Evolutionary conservation across 352 stramenopile species (phyloP).

Genomic region (Phytophthora quininea): DNA sequence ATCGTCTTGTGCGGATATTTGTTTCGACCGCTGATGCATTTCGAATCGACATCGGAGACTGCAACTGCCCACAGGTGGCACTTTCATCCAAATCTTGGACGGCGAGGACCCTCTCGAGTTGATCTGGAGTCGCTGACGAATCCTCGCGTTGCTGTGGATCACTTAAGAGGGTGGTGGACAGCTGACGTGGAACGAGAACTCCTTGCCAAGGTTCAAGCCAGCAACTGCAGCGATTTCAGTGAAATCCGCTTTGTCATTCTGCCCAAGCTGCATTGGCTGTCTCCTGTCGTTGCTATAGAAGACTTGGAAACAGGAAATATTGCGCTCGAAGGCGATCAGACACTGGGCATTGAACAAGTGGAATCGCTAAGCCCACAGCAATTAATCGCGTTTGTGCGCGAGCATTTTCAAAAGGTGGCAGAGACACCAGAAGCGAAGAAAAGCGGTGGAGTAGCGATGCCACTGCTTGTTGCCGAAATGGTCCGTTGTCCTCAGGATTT

Average conservation of each 20-base stretch:
- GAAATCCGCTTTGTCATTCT: slow-evolving; percentile 66
- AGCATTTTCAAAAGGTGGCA: slow-evolving; percentile 48
- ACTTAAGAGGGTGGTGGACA: slow-evolving; percentile 78
- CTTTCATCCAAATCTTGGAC: slow-evolving; percentile 41
- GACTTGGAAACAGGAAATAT: slow-evolving; percentile 19
- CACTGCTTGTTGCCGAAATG: slow-evolving; percentile 66
- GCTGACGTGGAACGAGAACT: slow-evolving; percentile 53
- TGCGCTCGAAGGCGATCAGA: slow-evolving; percentile 39
- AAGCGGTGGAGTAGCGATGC: slow-evolving; percentile 52
- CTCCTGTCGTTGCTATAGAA: slow-evolving; percentile 50
- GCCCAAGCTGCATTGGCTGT: slow-evolving; percentile 75
- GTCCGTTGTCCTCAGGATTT: slow-evolving; percentile 25
- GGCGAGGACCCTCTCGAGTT: neutral
- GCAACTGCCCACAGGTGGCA: slow-evolving; percentile 52
- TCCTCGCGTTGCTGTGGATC: slow-evolving; percentile 41
- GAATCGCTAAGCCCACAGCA: slow-evolving; percentile 41
- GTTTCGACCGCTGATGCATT: slow-evolving; percentile 64
- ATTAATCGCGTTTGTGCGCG: slow-evolving; percentile 36
- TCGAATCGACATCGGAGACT: slow-evolving; percentile 51
- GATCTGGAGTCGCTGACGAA: slow-evolving; percentile 19
- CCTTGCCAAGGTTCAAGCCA: slow-evolving; percentile 39
- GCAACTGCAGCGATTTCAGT: slow-evolving; percentile 24
- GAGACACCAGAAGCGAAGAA: slow-evolving; percentile 19
- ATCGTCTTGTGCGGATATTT: slow-evolving; percentile 70
- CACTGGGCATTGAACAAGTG: slow-evolving; percentile 37